Evolutionary conservation across 257 asterid genomes (phyloP).

Genomic region (Solanum gracilifrons): DNA sequence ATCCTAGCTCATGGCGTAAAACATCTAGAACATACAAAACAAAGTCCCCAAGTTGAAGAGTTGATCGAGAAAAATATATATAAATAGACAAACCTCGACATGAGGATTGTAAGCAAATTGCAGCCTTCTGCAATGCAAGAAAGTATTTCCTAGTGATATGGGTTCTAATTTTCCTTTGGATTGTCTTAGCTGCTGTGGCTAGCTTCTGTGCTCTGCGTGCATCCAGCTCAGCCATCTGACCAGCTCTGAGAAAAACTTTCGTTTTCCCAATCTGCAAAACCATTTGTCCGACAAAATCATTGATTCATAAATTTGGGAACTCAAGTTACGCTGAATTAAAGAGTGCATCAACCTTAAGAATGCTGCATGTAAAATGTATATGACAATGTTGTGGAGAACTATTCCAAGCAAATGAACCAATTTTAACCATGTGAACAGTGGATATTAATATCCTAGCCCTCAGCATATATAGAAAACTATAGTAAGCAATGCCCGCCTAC

Average conservation of each 20-base stretch:
- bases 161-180: constrained; percentile 77
- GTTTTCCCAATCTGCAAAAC: constrained; percentile 84
- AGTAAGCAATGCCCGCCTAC: background rate
- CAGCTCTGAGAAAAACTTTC: constrained; percentile 90
- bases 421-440: background rate
- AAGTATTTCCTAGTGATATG: constrained; percentile 73
- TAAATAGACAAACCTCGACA: constrained; percentile 61
- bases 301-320: background rate
- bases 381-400: background rate
- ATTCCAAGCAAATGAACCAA: background rate
- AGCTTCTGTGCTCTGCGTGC: constrained; percentile 84
- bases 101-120: constrained; percentile 59
- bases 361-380: background rate
- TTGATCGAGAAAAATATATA: background rate
- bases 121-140: constrained; percentile 66
- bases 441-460: background rate
- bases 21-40: background rate
- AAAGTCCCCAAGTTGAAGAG: background rate
- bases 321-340: background rate
- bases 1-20: background rate
- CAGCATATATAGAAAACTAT: background rate
- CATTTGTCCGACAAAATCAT: background rate
- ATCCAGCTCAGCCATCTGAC: constrained; percentile 99
- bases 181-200: constrained; percentile 73
- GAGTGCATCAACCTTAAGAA: background rate